These are phyloP conservation scores for Mesembryanthemum crystallinum DNA, from an alignment of 148 eudicot genomes.

Conservation along the genomic window DNA sequence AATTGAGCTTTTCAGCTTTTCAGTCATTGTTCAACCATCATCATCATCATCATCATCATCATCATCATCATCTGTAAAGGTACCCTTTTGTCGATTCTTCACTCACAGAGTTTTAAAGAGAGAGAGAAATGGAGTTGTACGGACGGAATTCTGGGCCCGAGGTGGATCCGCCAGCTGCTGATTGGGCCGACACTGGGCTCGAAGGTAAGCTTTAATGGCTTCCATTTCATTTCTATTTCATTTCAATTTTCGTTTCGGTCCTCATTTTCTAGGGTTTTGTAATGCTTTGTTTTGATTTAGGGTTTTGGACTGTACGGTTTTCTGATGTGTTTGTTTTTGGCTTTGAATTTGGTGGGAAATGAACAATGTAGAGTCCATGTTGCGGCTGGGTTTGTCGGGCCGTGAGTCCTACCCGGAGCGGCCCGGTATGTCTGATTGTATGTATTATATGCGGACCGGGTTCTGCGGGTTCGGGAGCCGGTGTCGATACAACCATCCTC, in stretches of 20 bases:
- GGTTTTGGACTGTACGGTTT: not conserved
- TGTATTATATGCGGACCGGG: slow-evolving; percentile 77
- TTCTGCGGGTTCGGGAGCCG: slow-evolving; percentile 63
- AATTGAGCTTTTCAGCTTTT: not conserved
- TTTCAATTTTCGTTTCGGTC: not conserved
- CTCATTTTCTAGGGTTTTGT: not conserved
- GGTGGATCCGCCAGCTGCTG: slow-evolving; percentile 28
- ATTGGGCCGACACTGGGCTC: slow-evolving; percentile 41
- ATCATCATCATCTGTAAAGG: no score
- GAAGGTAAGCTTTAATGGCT: slow-evolving; percentile 27
- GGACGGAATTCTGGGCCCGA: slow-evolving; percentile 25
- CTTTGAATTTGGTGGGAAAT: slow-evolving; percentile 11
- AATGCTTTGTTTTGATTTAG: not conserved
- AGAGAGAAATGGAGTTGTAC: slow-evolving; percentile 37
- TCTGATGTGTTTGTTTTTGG: not conserved
- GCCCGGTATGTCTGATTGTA: slow-evolving; percentile 64
- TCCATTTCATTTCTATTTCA: not conserved
- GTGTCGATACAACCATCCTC: slow-evolving; percentile 85
- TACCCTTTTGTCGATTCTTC: slow-evolving; percentile 10
- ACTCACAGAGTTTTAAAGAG: not conserved
- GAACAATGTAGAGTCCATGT: slow-evolving; percentile 58
- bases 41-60: no score
- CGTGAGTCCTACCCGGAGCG: slow-evolving; percentile 72
- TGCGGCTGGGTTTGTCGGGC: slow-evolving; percentile 48
- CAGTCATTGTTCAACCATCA: not conserved